A percentile compares a stretch with the other conserved stretches of the same genome.
These are phyloP conservation scores for Gomphus bonarii DNA, from an alignment of 1,284 basidiomycete genomes.

Conservation along the genomic window DNA sequence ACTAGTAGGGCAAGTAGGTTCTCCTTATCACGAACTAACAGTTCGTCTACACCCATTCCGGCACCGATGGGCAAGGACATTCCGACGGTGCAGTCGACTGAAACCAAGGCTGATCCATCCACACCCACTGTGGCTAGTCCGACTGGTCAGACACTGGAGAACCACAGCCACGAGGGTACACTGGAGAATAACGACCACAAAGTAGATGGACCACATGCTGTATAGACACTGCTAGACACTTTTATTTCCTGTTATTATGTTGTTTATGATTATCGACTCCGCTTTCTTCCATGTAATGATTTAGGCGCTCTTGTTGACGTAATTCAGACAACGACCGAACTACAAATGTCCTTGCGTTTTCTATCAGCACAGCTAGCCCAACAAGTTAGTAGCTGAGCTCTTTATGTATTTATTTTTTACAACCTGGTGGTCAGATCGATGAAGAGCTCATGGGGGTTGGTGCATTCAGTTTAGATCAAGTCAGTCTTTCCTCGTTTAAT, in stretches of 20 bases:
- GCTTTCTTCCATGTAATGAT: not conserved
- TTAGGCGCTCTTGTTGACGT: too few relatives aligned
- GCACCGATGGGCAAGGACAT: not conserved
- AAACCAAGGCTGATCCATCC: not conserved
- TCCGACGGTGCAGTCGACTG: not conserved
- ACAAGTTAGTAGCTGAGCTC: conserved; percentile 38
- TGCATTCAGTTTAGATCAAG: conserved; percentile 89
- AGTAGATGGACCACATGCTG: not conserved
- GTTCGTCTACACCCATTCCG: not conserved
- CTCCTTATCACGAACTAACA: conserved; percentile 19
- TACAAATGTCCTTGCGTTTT: conserved; percentile 58
- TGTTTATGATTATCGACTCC: not conserved
- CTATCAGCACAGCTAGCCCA: conserved; percentile 73
- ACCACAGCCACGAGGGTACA: too few relatives aligned
- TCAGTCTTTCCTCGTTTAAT: conserved; percentile 19
- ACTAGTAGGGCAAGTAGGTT: conserved; percentile 28
- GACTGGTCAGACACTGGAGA: not conserved
- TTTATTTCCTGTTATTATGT: not conserved
- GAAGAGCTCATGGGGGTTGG: conserved; percentile 85
- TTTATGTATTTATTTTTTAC: not conserved
- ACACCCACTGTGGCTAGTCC: not conserved
- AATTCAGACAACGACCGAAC: too few relatives aligned
- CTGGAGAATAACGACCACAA: not conserved
- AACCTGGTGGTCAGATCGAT: conserved; percentile 54
- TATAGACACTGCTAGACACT: not conserved